Evolutionary conservation across 1,284 basidiomycete species (phyloP), one percentile per base, ranked within the genome.

Genomic region (Ustilago sp.): DNA sequence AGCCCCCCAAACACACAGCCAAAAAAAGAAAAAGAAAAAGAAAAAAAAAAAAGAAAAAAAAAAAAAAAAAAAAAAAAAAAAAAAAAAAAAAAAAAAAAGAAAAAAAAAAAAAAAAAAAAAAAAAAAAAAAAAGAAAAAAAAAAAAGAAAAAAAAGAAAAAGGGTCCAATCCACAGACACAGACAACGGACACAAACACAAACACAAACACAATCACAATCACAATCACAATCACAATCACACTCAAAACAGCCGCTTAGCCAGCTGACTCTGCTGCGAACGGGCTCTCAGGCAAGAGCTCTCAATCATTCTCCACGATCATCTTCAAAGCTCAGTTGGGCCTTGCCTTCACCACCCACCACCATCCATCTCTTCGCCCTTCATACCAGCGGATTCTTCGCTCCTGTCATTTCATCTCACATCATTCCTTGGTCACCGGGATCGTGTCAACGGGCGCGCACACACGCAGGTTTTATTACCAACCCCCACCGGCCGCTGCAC

Each of bases 161-260:
- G 61, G 53, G 61, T 63, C 61, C 63, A 65, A 47, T 19, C 15
- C 48, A 28, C 36, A 38, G 9, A 9, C 31, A 19, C 48, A 28
- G 23, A 28, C 23, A 23, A 23, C 23, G 23, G 23, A 23, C 23
- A 28, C 23, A 28, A 28, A 28, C 23, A 28, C 23, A 28, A 0
- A 28, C 23, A 23, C 23, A 23, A 2, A 23, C n/a, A n/a, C n/a
- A n/a, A n/a, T n/a, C n/a, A n/a, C n/a, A n/a, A 19, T 19, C 19
- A 28, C 23, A 28, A 28, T 28, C 23, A 28, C 19, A 19, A 19
- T 19, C 19, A 28, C 23, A 28, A 28, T 28, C 23, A 28, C 23
- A 28, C 23, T 28, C 23, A 28, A 28, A 23, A 28, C 23, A 28
- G 23, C 23, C 23, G 23, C 23, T 28, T 28, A 28, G 23, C 3